Conservation (phyloP, 2,329 filamentous ascomycete species). For the Botryotinia narcissicola region DNA sequence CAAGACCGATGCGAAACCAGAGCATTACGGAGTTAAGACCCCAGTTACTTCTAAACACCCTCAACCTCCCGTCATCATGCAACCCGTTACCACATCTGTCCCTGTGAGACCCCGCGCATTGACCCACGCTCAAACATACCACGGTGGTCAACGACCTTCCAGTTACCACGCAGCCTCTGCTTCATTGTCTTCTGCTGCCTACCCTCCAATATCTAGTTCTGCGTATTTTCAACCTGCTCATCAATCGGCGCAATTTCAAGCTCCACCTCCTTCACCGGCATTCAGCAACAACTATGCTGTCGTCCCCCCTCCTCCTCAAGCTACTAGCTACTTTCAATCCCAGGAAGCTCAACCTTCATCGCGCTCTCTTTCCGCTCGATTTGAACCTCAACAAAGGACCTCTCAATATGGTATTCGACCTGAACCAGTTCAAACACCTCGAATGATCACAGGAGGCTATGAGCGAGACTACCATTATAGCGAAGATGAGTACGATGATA, state of each 20-base stretch:
- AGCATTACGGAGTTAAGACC: constrained; percentile 12
- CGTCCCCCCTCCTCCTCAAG: neutral
- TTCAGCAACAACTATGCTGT: constrained; percentile 14
- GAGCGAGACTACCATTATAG: constrained; percentile 15
- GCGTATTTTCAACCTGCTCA: constrained; percentile 14
- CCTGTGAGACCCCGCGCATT: constrained; percentile 16
- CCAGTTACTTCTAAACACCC: neutral
- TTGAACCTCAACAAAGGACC: constrained; percentile 26
- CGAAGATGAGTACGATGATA: constrained; percentile 15
- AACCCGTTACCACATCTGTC: constrained; percentile 1
- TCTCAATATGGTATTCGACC: constrained; percentile 28
- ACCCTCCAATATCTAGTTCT: constrained; percentile 19
- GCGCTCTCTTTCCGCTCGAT: constrained; percentile 31
- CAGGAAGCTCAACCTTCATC: constrained; percentile 14
- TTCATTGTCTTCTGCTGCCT: neutral
- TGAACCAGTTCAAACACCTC: constrained; percentile 5
- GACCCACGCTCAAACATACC: constrained; percentile 15
- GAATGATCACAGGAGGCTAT: constrained; percentile 16
- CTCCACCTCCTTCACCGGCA: constrained; percentile 20
- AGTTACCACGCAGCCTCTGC: constrained; percentile 14
- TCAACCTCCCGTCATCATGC: constrained; percentile 15
- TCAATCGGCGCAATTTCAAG: constrained; percentile 11
- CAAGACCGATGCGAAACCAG: constrained; percentile 15
- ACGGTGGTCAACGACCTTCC: neutral
- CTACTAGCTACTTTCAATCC: constrained; percentile 4